Conservation (phyloP, 2,329 filamentous ascomycete genomes). For the Periconia sp. region DNA sequence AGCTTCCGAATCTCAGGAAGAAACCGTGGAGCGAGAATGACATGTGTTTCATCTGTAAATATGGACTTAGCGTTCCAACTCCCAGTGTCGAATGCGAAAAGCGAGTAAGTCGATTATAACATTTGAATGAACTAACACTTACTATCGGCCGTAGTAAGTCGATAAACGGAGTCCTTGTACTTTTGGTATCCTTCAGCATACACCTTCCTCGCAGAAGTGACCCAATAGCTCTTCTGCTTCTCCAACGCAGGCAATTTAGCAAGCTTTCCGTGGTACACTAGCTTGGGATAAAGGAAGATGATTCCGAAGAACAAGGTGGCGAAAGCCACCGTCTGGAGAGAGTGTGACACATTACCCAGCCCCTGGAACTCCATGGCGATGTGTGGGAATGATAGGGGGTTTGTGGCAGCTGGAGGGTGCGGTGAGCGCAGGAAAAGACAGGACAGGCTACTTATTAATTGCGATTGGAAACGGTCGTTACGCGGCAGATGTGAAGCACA, state of each 20-base stretch:
- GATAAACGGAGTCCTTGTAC: constrained; percentile 33
- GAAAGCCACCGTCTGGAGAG: constrained; percentile 2
- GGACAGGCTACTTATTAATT: neutral
- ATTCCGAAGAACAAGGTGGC: constrained; percentile 27
- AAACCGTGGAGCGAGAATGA: constrained; percentile 32
- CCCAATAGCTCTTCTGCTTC: constrained; percentile 9
- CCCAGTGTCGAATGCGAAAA: neutral
- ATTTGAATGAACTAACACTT: neutral
- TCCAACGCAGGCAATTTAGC: constrained; percentile 26
- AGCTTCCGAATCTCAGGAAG: constrained; percentile 36
- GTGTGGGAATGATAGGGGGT: neutral
- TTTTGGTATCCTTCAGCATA: constrained; percentile 33
- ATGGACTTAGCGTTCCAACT: constrained; percentile 8
- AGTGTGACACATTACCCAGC: neutral
- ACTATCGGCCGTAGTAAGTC: constrained; percentile 23
- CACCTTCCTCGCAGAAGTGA: constrained; percentile 24
- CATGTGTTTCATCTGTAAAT: constrained; percentile 18
- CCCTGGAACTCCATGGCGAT: constrained; percentile 4
- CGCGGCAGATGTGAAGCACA: neutral
- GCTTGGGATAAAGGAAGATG: constrained; percentile 21
- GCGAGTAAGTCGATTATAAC: no score
- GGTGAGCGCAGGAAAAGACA: no score
- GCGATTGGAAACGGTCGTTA: neutral
- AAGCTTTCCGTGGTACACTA: constrained; percentile 24
- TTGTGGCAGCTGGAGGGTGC: neutral